Evolutionary conservation across 2,329 filamentous ascomycete genomes (phyloP).

Genomic region (Fusarium beomiforme): DNA sequence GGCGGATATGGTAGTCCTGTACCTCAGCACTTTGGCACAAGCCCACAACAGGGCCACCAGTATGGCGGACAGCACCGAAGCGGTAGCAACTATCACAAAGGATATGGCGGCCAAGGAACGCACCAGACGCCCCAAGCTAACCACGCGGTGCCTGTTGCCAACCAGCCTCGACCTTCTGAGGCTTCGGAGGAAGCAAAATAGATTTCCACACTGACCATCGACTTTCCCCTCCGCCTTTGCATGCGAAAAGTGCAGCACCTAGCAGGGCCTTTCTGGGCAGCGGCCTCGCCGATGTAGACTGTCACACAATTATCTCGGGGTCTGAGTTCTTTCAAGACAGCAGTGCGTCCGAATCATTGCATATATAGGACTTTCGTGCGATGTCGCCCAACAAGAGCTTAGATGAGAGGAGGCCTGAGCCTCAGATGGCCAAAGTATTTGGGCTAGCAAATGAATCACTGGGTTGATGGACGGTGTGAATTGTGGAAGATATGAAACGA

Average conservation of each 20-base stretch:
- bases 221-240: constrained; percentile 13
- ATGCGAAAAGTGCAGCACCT: constrained; percentile 37
- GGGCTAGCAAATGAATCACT: constrained; percentile 34
- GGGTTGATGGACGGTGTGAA: constrained; percentile 22
- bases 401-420: constrained; percentile 33
- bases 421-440: constrained; percentile 24
- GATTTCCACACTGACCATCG: constrained; percentile 23
- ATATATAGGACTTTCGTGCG: constrained; percentile 37
- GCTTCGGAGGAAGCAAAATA: constrained; percentile 59
- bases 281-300: constrained; percentile 36
- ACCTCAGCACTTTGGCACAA: constrained; percentile 71
- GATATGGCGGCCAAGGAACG: constrained; percentile 57
- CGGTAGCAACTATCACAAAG: constrained; percentile 65
- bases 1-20: constrained; percentile 68
- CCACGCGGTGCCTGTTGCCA: constrained; percentile 49
- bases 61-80: constrained; percentile 67
- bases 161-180: constrained; percentile 49
- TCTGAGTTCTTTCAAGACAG: constrained; percentile 31
- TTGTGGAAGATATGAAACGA: constrained; percentile 6
- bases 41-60: constrained; percentile 72
- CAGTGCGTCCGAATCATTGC: constrained; percentile 34
- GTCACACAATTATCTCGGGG: constrained; percentile 38
- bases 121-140: constrained; percentile 53
- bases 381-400: constrained; percentile 33
- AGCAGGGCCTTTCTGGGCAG: constrained; percentile 36